phyloP scores from a whole-genome alignment of 371 early-diverging fungal species.

The Actinomortierella ambigua region DNA sequence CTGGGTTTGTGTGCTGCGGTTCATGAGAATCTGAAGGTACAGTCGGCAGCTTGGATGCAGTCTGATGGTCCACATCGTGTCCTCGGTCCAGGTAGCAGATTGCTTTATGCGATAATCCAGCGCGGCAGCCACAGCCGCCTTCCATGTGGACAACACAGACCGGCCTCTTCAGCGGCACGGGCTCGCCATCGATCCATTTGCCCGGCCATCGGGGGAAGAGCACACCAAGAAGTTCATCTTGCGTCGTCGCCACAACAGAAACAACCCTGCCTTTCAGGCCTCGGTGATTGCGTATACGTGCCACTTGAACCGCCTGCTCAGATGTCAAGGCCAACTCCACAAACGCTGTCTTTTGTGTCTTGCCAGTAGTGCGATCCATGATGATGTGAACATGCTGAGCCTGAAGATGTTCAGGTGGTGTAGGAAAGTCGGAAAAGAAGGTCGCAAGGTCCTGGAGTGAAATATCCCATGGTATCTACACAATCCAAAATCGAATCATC shows the following conservation, averaged over 20 bases:
- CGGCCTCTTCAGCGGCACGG: slow-evolving; percentile 48
- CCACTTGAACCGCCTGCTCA: slow-evolving; percentile 38
- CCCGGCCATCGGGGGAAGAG: slow-evolving; percentile 67
- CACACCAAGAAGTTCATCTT: slow-evolving; percentile 58
- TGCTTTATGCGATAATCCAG: too few species aligned
- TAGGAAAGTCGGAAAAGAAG: slow-evolving; percentile 48
- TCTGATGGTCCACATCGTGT: too few species aligned
- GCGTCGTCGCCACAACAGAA: slow-evolving; percentile 54
- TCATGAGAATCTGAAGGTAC: too few species aligned
- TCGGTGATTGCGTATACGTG: slow-evolving; percentile 49
- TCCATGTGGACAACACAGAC: too few species aligned
- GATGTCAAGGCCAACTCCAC: slow-evolving; percentile 55
- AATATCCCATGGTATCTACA: slow-evolving; percentile 58
- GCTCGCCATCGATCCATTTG: slow-evolving; percentile 47
- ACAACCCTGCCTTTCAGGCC: slow-evolving; percentile 62
- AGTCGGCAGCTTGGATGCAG: too few species aligned
- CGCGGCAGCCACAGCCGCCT: too few species aligned
- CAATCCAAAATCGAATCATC: too few species aligned
- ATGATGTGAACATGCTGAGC: slow-evolving; percentile 60
- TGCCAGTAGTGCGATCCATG: slow-evolving; percentile 68
- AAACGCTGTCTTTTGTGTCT: slow-evolving; percentile 67
- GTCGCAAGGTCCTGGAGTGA: slow-evolving; percentile 54
- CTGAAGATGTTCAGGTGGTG: slow-evolving; percentile 43
- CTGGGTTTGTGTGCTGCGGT: too few species aligned
- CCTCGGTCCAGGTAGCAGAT: too few species aligned